Conservation (phyloP, 2,329 filamentous ascomycete species). For the Apiospora malaysiana region DNA sequence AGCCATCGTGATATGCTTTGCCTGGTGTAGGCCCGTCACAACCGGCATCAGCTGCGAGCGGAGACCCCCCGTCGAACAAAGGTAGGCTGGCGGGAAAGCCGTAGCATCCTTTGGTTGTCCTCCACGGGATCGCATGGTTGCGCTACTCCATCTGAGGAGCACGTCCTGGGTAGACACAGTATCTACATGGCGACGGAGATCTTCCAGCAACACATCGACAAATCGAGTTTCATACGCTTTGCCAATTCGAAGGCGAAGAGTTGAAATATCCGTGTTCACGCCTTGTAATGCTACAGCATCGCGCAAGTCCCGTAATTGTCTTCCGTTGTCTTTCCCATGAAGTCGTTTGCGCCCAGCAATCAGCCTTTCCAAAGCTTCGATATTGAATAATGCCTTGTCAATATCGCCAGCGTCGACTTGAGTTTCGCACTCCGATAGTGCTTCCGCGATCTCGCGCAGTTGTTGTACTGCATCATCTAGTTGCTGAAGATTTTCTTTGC, state of each 20-base stretch:
- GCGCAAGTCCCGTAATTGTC: slow-evolving; percentile 70
- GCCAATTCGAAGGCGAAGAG: slow-evolving; percentile 80
- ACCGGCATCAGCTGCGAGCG: slow-evolving; percentile 73
- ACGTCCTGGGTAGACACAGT: slow-evolving; percentile 75
- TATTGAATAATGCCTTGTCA: slow-evolving; percentile 77
- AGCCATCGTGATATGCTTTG: slow-evolving; percentile 79
- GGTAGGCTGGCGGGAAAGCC: slow-evolving; percentile 73
- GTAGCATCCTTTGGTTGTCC: slow-evolving; percentile 70
- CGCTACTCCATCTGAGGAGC: slow-evolving; percentile 81
- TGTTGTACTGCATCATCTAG: slow-evolving; percentile 84
- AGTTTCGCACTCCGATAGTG: slow-evolving; percentile 77
- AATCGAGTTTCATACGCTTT: slow-evolving; percentile 86
- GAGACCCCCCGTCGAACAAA: slow-evolving; percentile 73
- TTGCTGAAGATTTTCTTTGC: slow-evolving; percentile 83
- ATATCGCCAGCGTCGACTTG: slow-evolving; percentile 84
- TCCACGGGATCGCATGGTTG: slow-evolving; percentile 75
- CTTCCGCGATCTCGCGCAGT: slow-evolving; percentile 77
- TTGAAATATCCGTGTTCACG: slow-evolving; percentile 76
- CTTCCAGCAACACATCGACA: slow-evolving; percentile 75
- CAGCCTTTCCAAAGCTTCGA: slow-evolving; percentile 79
- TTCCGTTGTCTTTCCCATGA: slow-evolving; percentile 36
- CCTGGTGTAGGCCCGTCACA: slow-evolving; percentile 80
- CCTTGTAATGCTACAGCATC: slow-evolving; percentile 80
- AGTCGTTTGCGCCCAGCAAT: slow-evolving; percentile 66
- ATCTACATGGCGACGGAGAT: slow-evolving; percentile 81